These are phyloP conservation scores for Lactarius vividus DNA, from an alignment of 768 basidiomycete genomes.

Conservation along the genomic window DNA sequence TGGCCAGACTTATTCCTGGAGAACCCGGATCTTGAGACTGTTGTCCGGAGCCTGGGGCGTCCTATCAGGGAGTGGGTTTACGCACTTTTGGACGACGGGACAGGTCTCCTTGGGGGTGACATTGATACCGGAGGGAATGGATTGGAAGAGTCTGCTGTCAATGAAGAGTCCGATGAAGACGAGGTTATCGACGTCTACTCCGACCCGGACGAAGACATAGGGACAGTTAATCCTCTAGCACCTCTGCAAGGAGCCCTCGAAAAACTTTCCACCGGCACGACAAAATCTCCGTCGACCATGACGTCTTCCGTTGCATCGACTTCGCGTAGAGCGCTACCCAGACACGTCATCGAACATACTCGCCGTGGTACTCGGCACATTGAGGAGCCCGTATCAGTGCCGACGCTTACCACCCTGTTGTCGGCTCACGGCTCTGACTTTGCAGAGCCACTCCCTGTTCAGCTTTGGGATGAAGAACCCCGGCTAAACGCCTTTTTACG, in stretches of 20 bases:
- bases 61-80: conserved; percentile 66
- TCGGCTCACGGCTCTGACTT: conserved; percentile 30
- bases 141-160: conserved; percentile 31
- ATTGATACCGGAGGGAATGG: conserved; percentile 29
- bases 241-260: conserved; percentile 66
- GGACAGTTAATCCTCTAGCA: conserved; percentile 55
- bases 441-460: conserved; percentile 41
- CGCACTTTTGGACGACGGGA: conserved; percentile 61
- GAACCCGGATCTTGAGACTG: conserved; percentile 69
- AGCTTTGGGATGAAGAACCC: conserved; percentile 47
- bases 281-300: conserved; percentile 31
- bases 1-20: conserved; percentile 79
- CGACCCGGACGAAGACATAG: conserved; percentile 46
- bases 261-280: conserved; percentile 45
- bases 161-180: conserved; percentile 49
- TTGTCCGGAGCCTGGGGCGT: conserved; percentile 58
- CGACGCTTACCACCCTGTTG: conserved; percentile 48
- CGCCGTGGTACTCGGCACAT: conserved; percentile 68
- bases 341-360: conserved; percentile 52
- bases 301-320: conserved; percentile 37
- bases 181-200: conserved; percentile 68
- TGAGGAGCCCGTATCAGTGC: conserved; percentile 54
- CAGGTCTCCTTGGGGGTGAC: conserved; percentile 51
- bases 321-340: conserved; percentile 28
- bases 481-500: conserved; percentile 57